These are phyloP conservation scores for Coffea canephora DNA, from an alignment of 257 asterid species.

Conservation along the genomic window DNA sequence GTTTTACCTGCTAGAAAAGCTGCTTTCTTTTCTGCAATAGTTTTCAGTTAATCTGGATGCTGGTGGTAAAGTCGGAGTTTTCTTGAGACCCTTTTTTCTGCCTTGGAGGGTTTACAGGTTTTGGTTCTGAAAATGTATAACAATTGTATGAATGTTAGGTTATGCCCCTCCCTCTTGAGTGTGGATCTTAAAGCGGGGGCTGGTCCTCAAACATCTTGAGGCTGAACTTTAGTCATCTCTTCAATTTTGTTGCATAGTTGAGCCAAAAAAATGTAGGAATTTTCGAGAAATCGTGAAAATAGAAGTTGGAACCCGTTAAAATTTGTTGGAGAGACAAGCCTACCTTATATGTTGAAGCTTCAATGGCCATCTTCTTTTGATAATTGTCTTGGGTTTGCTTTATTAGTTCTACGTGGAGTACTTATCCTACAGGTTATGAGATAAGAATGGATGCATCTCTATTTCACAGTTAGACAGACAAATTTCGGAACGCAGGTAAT, in stretches of 20 bases:
- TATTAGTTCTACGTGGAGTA: too few relatives aligned
- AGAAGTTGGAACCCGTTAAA: not conserved
- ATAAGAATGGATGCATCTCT: not conserved
- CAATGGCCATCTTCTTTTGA: not conserved
- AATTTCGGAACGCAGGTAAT: not conserved
- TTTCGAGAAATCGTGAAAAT: not conserved
- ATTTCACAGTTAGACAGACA: not conserved
- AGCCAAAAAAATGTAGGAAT: not conserved
- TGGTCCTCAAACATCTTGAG: conserved; percentile 1
- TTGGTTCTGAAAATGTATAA: conserved; percentile 2
- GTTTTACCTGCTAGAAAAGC: not conserved
- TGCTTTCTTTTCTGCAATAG: not conserved
- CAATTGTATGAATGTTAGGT: not conserved
- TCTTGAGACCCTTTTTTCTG: not conserved
- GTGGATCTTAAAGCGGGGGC: not conserved
- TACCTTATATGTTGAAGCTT: not conserved
- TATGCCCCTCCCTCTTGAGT: not conserved
- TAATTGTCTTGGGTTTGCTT: not conserved
- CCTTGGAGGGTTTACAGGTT: not conserved
- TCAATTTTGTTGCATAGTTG: conserved; percentile 1
- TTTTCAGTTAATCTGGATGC: not conserved
- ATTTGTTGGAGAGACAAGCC: not conserved
- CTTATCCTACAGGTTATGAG: not conserved
- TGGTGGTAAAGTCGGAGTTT: conserved; percentile 14
- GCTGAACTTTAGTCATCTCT: not conserved